phyloP scores from a whole-genome alignment of 352 stramenopile genomes.

The Pythium angustatum region DNA sequence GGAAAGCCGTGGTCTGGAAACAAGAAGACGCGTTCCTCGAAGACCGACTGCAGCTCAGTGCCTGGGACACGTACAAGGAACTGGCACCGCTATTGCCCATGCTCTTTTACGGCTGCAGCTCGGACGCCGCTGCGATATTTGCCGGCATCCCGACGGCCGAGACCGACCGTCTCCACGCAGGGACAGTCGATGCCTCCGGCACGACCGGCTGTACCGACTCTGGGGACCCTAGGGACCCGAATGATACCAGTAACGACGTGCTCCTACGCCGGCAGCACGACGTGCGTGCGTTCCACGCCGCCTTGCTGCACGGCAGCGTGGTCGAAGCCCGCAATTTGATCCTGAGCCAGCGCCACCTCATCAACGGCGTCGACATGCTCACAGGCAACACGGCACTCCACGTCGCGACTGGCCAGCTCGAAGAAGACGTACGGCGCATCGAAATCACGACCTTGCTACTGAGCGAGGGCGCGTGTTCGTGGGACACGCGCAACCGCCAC shows the following conservation, averaged over 20 bases:
- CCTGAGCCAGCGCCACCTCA: conserved; percentile 45
- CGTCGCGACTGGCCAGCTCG: conserved; percentile 43
- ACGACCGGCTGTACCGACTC: neutral
- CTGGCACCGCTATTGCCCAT: conserved; percentile 53
- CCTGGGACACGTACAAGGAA: conserved; percentile 60
- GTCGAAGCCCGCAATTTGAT: conserved; percentile 57
- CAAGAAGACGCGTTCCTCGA: conserved; percentile 58
- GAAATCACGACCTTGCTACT: conserved; percentile 53
- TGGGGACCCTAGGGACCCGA: no score
- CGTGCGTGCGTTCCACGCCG: conserved; percentile 47
- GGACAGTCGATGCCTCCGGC: neutral
- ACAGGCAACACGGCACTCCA: conserved; percentile 66
- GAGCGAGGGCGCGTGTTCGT: conserved; percentile 53
- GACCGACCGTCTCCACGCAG: neutral
- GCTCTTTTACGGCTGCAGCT: conserved; percentile 66
- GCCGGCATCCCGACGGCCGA: conserved; percentile 38
- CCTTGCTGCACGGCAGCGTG: conserved; percentile 48
- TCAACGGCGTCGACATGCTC: conserved; percentile 52
- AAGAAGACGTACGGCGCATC: conserved; percentile 46
- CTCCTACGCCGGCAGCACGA: conserved; percentile 22
- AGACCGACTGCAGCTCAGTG: conserved; percentile 51
- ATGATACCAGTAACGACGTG: no score
- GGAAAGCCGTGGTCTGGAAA: conserved; percentile 69
- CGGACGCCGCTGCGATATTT: conserved; percentile 58
- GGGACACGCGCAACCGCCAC: conserved; percentile 50